Evolutionary conservation across 768 basidiomycete species (phyloP).

Genomic region (Tephrocybe sp.): DNA sequence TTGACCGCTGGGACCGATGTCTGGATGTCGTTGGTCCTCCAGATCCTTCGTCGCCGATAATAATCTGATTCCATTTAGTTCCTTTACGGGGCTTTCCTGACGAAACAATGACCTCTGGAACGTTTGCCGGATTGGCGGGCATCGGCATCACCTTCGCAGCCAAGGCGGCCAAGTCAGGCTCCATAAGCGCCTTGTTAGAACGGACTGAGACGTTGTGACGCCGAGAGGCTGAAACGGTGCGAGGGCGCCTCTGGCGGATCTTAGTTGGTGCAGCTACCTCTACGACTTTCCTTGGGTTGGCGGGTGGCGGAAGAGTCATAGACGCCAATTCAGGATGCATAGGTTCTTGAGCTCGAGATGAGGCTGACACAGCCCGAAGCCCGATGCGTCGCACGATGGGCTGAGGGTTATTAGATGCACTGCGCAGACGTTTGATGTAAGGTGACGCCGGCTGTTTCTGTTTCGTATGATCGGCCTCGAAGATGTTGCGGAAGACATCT

Average conservation of each 20-base stretch:
- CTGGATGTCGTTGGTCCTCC: not conserved
- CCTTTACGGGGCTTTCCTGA: not conserved
- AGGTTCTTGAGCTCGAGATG: not conserved
- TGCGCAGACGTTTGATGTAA: slow-evolving; percentile 15
- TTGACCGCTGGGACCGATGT: slow-evolving; percentile 2
- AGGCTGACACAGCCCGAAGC: slow-evolving; percentile 4
- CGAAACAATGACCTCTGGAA: not conserved
- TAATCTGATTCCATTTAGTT: not conserved
- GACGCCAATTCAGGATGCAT: slow-evolving; percentile 11
- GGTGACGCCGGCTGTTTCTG: slow-evolving; percentile 12
- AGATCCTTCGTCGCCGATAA: slow-evolving; percentile 3
- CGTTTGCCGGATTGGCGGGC: not conserved
- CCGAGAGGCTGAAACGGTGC: no score
- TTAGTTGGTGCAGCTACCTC: no score
- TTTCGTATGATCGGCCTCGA: slow-evolving; percentile 1
- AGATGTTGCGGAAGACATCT: slow-evolving; percentile 16
- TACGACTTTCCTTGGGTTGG: not conserved
- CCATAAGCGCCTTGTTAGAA: no score
- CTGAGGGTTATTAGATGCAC: slow-evolving; percentile 11
- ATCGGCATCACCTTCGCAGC: not conserved
- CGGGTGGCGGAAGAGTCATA: slow-evolving; percentile 14
- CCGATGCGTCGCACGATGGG: slow-evolving; percentile 1
- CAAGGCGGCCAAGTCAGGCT: no score
- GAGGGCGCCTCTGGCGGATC: no score
- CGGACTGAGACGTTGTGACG: no score